Evolutionary conservation across 306 rosid genomes (phyloP), one percentile per base, ranked within the genome.

Genomic region (Ceratonia siliqua): DNA sequence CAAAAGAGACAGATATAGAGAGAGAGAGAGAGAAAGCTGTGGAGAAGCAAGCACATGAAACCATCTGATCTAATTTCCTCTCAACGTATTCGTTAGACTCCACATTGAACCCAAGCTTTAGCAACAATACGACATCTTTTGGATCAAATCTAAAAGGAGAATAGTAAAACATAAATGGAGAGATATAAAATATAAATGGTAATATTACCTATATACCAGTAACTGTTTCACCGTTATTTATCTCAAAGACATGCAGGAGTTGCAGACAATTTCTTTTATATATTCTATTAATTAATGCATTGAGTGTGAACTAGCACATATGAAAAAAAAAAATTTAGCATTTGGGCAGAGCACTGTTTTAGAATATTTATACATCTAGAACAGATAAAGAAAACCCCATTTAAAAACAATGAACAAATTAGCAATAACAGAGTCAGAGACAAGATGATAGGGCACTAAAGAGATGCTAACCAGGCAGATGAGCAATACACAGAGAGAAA

Each of bases 401-500:
- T 50, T 71, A 24, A 59, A 10, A 78, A 53, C 10, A 35, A 77
- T n/a, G 21, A 49, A 0, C 18, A 38, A 17, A 75, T 63, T 17
- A 57, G 27, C 36, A 11, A 49, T 30, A 67, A 50, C 68, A 75
- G 49, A 22, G 46, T 56, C 36, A 70, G 35, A 38, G 54, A 63
- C 73, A 36, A 39, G 43, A 48, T 0, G 45, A 66, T 28, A 64
- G 42, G 35, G 46, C 69, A 56, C 9, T 64, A 74, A 61, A 27
- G 22, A 18, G 73, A 68, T 39, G 66, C 89, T 83, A 68, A 95
- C 99, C 99, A 95, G 74, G 98, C 96, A 73, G 98, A 90, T 57
- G 99, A 42, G 43, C 98, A 95, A 73, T 95, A 92, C 36, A 68
- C 87, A 18, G 99, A 92, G 22, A 95, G 92, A 80, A 94, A 95